Conservation (phyloP, 2,329 filamentous ascomycete genomes). For the Verticillium tricorpus region DNA sequence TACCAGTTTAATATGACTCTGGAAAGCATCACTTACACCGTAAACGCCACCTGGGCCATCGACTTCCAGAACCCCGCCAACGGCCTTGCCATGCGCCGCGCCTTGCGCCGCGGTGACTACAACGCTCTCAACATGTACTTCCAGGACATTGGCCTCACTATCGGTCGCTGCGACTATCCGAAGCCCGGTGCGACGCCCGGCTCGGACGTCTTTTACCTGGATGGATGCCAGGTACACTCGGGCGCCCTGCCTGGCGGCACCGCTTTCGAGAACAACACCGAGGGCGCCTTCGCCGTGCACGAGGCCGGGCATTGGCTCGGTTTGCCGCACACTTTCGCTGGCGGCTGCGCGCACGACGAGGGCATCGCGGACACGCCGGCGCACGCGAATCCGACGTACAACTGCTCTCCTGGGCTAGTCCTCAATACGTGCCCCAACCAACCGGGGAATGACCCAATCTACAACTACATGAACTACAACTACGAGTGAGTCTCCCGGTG, state of each 20-base stretch:
- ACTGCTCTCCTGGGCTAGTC: constrained; percentile 3
- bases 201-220: constrained; percentile 2
- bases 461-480: constrained; percentile 12
- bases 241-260: constrained; percentile 12
- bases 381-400: constrained; percentile 10
- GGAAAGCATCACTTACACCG: constrained; percentile 21
- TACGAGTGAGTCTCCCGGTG: not conserved
- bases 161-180: constrained; percentile 38
- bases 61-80: constrained; percentile 6
- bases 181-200: constrained; percentile 2
- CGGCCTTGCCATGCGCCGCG: constrained; percentile 33
- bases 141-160: constrained; percentile 24
- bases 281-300: constrained; percentile 21
- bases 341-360: constrained; percentile 15
- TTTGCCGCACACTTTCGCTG: constrained; percentile 36
- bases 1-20: constrained; percentile 24
- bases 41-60: constrained; percentile 23
- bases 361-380: constrained; percentile 18
- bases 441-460: constrained; percentile 8
- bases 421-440: constrained; percentile 4
- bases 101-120: constrained; percentile 31
- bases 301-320: constrained; percentile 39
- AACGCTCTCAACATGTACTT: constrained; percentile 37
- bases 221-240: constrained; percentile 15
- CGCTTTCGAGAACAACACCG: not conserved